phyloP scores from a whole-genome alignment of 2,329 filamentous ascomycete species.

The Calonectria henricotiae region DNA sequence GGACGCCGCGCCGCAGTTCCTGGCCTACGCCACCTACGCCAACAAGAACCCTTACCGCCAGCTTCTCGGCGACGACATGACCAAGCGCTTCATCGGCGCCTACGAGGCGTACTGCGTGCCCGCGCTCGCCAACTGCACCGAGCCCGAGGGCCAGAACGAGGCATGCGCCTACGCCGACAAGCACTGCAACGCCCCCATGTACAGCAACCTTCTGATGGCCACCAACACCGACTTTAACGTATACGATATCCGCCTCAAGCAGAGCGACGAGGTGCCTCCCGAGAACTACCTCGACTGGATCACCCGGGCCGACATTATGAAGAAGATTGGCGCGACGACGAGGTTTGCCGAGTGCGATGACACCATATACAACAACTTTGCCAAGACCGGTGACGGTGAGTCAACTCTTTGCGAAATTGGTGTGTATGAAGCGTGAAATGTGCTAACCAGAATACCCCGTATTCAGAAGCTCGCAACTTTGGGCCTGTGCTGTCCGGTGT shows the following conservation, averaged over 20 bases:
- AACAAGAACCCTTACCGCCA: conserved; percentile 57
- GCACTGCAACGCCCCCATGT: conserved; percentile 53
- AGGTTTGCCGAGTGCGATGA: conserved; percentile 50
- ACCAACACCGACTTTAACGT: conserved; percentile 60
- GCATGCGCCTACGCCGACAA: conserved; percentile 52
- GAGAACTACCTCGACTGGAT: conserved; percentile 49
- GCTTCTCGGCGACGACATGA: conserved; percentile 47
- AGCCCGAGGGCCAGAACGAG: conserved; percentile 46
- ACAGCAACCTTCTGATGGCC: conserved; percentile 47
- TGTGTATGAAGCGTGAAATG: background rate
- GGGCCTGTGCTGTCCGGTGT: conserved; percentile 63
- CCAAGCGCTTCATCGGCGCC: conserved; percentile 49
- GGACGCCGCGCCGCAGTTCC: conserved; percentile 61
- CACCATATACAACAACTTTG: conserved; percentile 48
- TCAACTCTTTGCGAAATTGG: background rate
- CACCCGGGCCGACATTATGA: conserved; percentile 48
- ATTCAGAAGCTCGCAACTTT: conserved; percentile 62
- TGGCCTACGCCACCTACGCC: conserved; percentile 55
- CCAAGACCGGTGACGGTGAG: conserved; percentile 48
- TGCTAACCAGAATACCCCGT: conserved; percentile 28
- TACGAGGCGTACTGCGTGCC: conserved; percentile 52
- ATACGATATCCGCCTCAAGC: conserved; percentile 63
- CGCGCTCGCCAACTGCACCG: conserved; percentile 48
- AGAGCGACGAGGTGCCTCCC: conserved; percentile 45
- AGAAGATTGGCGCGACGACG: conserved; percentile 49